Percentiles rank a stretch among this genome's conserved stretches.
Conservation (phyloP, 164 flowering plant species). For the Chimonanthus praecox region DNA sequence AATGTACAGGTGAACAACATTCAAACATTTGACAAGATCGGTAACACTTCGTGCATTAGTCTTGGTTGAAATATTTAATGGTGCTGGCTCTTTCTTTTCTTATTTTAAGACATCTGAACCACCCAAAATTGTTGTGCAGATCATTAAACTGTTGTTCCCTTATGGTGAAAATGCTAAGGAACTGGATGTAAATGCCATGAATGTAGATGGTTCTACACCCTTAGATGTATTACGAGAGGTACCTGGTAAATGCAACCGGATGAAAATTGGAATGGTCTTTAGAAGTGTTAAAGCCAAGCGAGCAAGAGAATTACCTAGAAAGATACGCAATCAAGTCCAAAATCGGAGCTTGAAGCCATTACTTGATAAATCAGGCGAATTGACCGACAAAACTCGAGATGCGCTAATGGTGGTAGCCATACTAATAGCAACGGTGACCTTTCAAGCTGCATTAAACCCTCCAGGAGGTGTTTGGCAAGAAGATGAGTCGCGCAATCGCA, state of each 20-base stretch:
- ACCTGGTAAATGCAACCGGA: not conserved
- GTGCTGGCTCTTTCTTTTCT: too few relatives aligned
- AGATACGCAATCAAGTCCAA: too few relatives aligned
- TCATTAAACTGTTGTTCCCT: too few relatives aligned
- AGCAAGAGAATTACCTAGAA: too few relatives aligned
- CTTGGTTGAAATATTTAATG: too few relatives aligned
- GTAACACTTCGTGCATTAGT: too few relatives aligned
- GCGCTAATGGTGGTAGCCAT: slow-evolving; percentile 1
- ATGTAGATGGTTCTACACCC: not conserved
- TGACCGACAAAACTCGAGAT: not conserved
- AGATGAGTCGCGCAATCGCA: not conserved
- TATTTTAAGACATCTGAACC: too few relatives aligned
- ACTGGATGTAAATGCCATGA: slow-evolving; percentile 1
- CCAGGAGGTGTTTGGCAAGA: slow-evolving; percentile 9
- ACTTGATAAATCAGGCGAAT: not conserved
- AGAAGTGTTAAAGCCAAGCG: not conserved
- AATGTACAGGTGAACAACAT: too few relatives aligned
- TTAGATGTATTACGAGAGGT: not conserved
- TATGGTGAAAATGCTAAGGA: too few relatives aligned
- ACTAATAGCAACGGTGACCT: slow-evolving; percentile 5
- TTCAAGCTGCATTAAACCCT: slow-evolving; percentile 3
- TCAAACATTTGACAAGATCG: too few relatives aligned
- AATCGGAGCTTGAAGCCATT: not conserved
- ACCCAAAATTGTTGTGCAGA: too few relatives aligned
- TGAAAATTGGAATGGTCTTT: not conserved